phyloP scores from a whole-genome alignment of 768 basidiomycete genomes.

The Trametes cubensis region DNA sequence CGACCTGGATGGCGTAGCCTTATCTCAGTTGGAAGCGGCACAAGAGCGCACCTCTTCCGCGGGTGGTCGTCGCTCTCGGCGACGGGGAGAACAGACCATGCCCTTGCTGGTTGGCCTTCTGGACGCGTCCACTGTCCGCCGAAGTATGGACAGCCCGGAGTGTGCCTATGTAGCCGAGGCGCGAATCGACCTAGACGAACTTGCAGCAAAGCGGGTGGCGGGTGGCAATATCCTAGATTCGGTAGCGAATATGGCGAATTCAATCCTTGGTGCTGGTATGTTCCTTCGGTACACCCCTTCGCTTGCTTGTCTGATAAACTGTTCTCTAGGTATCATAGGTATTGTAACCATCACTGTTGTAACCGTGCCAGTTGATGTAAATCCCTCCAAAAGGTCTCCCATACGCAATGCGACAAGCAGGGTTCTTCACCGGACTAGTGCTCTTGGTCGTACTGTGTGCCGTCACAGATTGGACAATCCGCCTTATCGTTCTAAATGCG shows the following conservation, averaged over 20 bases:
- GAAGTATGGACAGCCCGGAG: constrained; percentile 56
- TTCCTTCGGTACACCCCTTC: constrained; percentile 23
- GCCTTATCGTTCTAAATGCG: constrained; percentile 92
- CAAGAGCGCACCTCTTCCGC: constrained; percentile 34
- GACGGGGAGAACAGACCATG: constrained; percentile 53
- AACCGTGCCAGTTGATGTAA: neutral
- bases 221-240: constrained; percentile 81
- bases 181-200: constrained; percentile 67
- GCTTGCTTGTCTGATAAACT: neutral
- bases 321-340: constrained; percentile 70
- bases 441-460: constrained; percentile 78
- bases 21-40: constrained; percentile 37
- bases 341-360: constrained; percentile 25
- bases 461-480: constrained; percentile 98
- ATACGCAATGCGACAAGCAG: constrained; percentile 92
- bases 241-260: constrained; percentile 94
- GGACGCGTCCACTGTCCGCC: constrained; percentile 59
- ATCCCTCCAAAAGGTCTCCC: constrained; percentile 66
- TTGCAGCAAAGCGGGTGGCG: constrained; percentile 64
- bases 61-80: constrained; percentile 35
- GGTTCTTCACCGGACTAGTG: constrained; percentile 86
- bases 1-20: constrained; percentile 63
- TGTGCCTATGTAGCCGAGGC: constrained; percentile 30
- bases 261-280: constrained; percentile 88
- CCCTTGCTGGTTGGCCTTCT: constrained; percentile 82